A percentile compares a stretch with the other conserved stretches of the same genome.
Conservation (phyloP, 2,329 filamentous ascomycete species). For the Aspergillus hortae region DNA sequence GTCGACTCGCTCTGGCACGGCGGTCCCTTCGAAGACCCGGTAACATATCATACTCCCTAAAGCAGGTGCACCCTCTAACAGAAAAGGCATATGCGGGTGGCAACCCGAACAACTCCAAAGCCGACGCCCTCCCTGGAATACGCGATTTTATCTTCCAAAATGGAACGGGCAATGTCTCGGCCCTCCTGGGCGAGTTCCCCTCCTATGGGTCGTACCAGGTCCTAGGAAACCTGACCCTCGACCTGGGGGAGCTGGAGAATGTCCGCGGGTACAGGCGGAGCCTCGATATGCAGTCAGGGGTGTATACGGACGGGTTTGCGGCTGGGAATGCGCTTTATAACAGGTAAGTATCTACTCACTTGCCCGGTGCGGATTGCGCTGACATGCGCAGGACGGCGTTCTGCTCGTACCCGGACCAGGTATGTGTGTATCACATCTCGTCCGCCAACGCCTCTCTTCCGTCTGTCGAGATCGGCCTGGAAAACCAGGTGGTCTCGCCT, state of each 20-base stretch:
- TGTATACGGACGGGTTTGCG: slow-evolving; percentile 6
- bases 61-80: background rate
- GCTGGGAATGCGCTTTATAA: background rate
- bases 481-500: slow-evolving; percentile 38
- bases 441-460: slow-evolving; percentile 34
- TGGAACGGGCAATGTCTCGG: slow-evolving; percentile 17
- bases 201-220: slow-evolving; percentile 21
- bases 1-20: slow-evolving; percentile 26
- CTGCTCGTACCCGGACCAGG: slow-evolving; percentile 35
- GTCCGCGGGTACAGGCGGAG: slow-evolving; percentile 13
- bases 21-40: slow-evolving; percentile 20
- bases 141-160: slow-evolving; percentile 19
- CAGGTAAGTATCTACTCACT: background rate
- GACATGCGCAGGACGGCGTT: slow-evolving; percentile 7
- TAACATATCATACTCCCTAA: background rate
- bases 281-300: slow-evolving; percentile 12
- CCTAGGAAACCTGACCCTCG: slow-evolving; percentile 21
- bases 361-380: too few species aligned
- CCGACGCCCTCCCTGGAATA: slow-evolving; percentile 14
- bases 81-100: slow-evolving; percentile 14
- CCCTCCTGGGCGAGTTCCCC: slow-evolving; percentile 11
- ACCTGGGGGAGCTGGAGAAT: slow-evolving; percentile 7
- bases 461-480: slow-evolving; percentile 38
- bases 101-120: slow-evolving; percentile 15
- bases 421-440: slow-evolving; percentile 38